Percentiles rank a stretch among this genome's conserved stretches.
Conservation (phyloP, 1,139 yeast genomes). For the Yamadazyma sp. region DNA sequence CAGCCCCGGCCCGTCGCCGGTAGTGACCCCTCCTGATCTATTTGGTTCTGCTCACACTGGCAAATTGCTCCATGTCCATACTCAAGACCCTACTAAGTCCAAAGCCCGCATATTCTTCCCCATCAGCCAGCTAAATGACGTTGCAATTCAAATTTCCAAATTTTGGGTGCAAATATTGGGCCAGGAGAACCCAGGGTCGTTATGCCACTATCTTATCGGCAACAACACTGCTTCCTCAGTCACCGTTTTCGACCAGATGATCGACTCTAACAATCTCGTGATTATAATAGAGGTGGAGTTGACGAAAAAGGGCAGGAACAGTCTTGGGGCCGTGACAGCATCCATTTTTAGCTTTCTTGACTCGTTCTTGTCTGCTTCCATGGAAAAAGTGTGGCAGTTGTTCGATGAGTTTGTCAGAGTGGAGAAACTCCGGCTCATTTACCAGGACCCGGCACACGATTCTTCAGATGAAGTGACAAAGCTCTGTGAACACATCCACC, state of each 20-base stretch:
- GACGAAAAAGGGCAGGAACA: conserved; percentile 38
- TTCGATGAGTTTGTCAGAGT: conserved; percentile 11
- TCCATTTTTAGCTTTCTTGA: conserved; percentile 6
- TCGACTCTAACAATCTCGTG: conserved; percentile 31
- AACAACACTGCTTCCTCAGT: conserved; percentile 30
- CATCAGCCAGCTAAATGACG: conserved; percentile 13
- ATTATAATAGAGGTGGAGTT: conserved; percentile 48
- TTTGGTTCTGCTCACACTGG: not conserved
- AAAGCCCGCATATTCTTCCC: conserved; percentile 43
- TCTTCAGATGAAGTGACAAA: conserved; percentile 10
- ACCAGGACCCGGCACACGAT: conserved; percentile 8
- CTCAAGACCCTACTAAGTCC: not conserved
- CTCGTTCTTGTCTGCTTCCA: not conserved
- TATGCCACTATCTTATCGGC: conserved; percentile 30
- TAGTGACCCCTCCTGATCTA: not conserved
- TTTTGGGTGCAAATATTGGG: conserved; percentile 63
- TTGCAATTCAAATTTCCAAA: conserved; percentile 26
- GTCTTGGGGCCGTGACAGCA: conserved; percentile 8
- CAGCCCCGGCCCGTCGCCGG: not conserved
- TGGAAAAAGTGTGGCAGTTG: not conserved
- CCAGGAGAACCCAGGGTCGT: conserved; percentile 53
- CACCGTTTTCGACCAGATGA: conserved; percentile 37
- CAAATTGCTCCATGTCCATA: conserved; percentile 3
- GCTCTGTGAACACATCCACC: conserved; percentile 11
- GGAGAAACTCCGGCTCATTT: conserved; percentile 12